Base-by-base conservation (phyloP, 2,329 filamentous ascomycete species). In the Nemania abortiva region DNA sequence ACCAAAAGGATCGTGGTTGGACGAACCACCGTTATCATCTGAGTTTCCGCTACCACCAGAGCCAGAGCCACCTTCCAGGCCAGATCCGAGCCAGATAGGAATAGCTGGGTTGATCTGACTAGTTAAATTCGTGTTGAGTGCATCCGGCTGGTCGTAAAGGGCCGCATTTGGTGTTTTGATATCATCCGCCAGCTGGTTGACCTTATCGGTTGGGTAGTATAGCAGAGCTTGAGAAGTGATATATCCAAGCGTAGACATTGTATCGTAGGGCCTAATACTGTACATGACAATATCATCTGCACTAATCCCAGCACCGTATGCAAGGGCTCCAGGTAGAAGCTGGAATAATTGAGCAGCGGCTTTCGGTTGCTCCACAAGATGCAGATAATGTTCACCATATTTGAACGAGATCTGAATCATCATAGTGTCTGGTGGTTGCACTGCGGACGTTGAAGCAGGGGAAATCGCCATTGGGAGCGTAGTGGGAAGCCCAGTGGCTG, bases 391-490 rank as follows among this genome's bases (percentile, higher is more conserved):
- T 74, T 97, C 86, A 1, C 88, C 87, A 77, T 90, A 91, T 61
- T 89, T 84, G 86, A 98, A 98, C 39, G 92, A 96, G 71, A 98
- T 87, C 78, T 97, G 94, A 74, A 97, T 91, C 74, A 92, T 81
- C 3, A 88, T 89, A 0, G 88, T 89, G 73, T 92, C 92, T 3
- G 85, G 81, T 0, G 93, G 92, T 20, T 85, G 79, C 4, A 82
- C 68, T 10, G 79, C 74, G 22, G 85, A 83, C 57, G 87, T 85
- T 34, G 87, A 87, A 65, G 87, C 87, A 9, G 94, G 93, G 31
- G 90, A 88, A 72, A 98, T 95, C 52, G 92, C 87, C 75, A 89
- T 89, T 22, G 94, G 94, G 67, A 97, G 85, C 42, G 85, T 84
- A 0, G 89, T 87, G 0, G 92, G 91, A 63, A 94, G 83, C 24